A percentile compares a stretch with the other conserved stretches of the same genome.
Evolutionary conservation across 2,329 filamentous ascomycete species (phyloP).

Genomic region (Blastomyces parvus): DNA sequence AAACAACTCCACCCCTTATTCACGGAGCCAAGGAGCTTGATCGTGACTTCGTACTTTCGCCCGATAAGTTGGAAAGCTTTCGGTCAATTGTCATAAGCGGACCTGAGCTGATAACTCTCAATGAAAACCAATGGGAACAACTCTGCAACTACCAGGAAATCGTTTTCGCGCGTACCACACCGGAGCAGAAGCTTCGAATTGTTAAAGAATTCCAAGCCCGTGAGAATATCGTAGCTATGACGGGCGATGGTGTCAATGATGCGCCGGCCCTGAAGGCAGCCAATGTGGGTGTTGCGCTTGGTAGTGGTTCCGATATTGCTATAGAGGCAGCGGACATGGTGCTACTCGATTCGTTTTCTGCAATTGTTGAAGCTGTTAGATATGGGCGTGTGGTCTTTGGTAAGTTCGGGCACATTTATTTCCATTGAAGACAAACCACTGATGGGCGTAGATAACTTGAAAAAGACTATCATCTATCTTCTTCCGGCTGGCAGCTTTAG

Average conservation of each 20-base stretch:
- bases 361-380: constrained; percentile 61
- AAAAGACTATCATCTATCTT: constrained; percentile 67
- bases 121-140: constrained; percentile 58
- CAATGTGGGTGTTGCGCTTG: constrained; percentile 52
- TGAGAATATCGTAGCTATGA: constrained; percentile 48
- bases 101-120: constrained; percentile 55
- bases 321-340: constrained; percentile 56
- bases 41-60: constrained; percentile 20
- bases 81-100: constrained; percentile 55
- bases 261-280: constrained; percentile 49
- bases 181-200: constrained; percentile 69
- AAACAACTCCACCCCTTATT: constrained; percentile 39
- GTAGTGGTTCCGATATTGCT: constrained; percentile 50
- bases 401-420: constrained; percentile 10
- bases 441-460: constrained; percentile 54
- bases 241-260: constrained; percentile 42
- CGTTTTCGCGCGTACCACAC: constrained; percentile 66
- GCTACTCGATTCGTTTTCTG: constrained; percentile 58
- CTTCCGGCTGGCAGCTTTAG: constrained; percentile 64
- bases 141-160: constrained; percentile 60
- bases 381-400: constrained; percentile 64
- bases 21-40: constrained; percentile 47
- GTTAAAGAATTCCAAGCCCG: constrained; percentile 62
- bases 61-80: constrained; percentile 19
- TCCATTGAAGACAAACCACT: neutral